Base-by-base conservation (phyloP, 495 filamentous ascomycete genomes). In the Niebla homalea region DNA sequence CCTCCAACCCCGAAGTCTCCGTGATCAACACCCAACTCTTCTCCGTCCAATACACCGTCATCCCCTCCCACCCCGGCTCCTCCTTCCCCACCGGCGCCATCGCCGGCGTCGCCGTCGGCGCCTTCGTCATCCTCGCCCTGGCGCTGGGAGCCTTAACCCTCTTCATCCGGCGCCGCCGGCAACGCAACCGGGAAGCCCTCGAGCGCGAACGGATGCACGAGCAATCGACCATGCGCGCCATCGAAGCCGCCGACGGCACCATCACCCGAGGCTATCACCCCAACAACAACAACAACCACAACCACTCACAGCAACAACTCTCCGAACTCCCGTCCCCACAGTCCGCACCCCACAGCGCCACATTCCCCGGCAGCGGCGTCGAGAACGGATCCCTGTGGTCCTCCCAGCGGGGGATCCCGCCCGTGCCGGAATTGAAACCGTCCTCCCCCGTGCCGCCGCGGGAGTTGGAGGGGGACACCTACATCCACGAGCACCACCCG, bases 401-500 rank as follows among this genome's bases (percentile, higher is more conserved):
- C 12, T 48, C 15, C 4, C 36, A 11, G 23, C 5, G 5, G 14
- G 7, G 11, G 20, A 15, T 20, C 22, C 16, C 12, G n/a, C 20
- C 42, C 23, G 32, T 26, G 35, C 51, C 20, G 45, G 26, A 40
- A 10, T 20, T 22, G 45, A 39, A 48, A 16, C n/a, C 26, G 19
- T 15, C 36, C 15, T 15, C 12, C 16, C 18, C 36, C 3, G n/a
- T 35, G 43, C 26, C 43, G 25, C 53, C 54, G 29, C 43, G 48
- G 46, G 60, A 62, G 43, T 39, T 62, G 29, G 40, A 39, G 32
- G 56, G 56, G 4, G 51, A 48, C 39, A 58, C 52, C 18, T 46
- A 49, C 47, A 49, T 55, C 10, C 41, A 54, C 35, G 52, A 57
- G 43, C 53, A 61, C 40, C 55, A 62, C 40, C 59, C 59, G 15